Evolutionary conservation across 2,329 filamentous ascomycete species (phyloP), one percentile per base, ranked within the genome.

Genomic region (Malbranchea cinnamomea): DNA sequence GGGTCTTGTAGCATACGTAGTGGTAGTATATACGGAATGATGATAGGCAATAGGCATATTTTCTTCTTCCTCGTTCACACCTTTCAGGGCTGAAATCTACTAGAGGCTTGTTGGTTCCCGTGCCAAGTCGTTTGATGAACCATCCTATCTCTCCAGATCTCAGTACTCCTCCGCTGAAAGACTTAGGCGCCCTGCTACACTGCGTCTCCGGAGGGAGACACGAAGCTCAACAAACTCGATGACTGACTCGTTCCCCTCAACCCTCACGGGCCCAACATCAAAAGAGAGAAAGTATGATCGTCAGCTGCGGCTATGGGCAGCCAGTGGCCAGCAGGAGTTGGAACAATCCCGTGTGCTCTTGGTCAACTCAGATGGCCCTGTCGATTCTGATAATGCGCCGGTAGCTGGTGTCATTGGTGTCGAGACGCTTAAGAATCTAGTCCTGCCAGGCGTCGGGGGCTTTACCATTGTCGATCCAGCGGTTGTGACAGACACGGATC

Each of bases 351-450:
- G 91, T 42, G 76, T 98, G n/a, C 69, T 95, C 8, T 67, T 98
- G 4, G 62, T 98, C 37, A 94, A 93, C 55, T 81, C 78, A 1
- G 55, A 58, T 30, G 54, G 54, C 10, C 42, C 52, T 3, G 50
- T 57, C 26, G 47, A 49, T 25, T 39, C 41, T n/a, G 41, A 45
- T 22, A 48, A 43, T 37, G 47, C 46, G 1, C 41, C 48, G 2
- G 79, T 83, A 2, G 60, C 78, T n/a, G 87, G 87, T 6, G 80
- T 84, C 2, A 80, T 84, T 19, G 89, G 85, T 9, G 68, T 91
- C 8, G 89, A 98, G 56, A 76, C 85, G 0, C 67, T 98, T 37
- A 98, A 98, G 65, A 98, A 98, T 50, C 71, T 98, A n/a, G 81
- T 98, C 3, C 62, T 98, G 6, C 89, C 89, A 34, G 82, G 85